Percentiles rank a stretch among this genome's conserved stretches.
phyloP scores from a whole-genome alignment of 2,329 filamentous ascomycete genomes.

The Aspergillus melleus region DNA sequence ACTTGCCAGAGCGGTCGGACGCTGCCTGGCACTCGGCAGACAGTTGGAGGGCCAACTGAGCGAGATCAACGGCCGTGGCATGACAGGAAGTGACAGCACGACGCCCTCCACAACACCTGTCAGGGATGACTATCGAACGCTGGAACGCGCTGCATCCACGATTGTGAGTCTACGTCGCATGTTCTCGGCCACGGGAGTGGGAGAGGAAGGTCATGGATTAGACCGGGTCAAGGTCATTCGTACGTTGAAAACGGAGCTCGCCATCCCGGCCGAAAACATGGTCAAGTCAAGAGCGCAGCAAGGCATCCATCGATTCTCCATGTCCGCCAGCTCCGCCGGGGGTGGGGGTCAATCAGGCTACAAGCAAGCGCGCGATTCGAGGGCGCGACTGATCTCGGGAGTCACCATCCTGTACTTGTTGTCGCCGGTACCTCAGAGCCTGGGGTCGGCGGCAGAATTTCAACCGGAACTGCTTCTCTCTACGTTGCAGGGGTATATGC shows the following conservation, averaged over 20 bases:
- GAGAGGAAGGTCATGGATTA: constrained; percentile 76
- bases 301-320: constrained; percentile 78
- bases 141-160: constrained; percentile 80
- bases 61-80: constrained; percentile 58
- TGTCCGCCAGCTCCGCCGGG: constrained; percentile 55
- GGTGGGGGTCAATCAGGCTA: constrained; percentile 47
- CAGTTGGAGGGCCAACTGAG: constrained; percentile 84
- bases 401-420: constrained; percentile 77
- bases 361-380: constrained; percentile 70
- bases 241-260: constrained; percentile 67
- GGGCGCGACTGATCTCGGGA: constrained; percentile 70
- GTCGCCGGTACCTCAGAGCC: constrained; percentile 62
- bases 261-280: constrained; percentile 70
- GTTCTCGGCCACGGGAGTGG: constrained; percentile 64
- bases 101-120: constrained; percentile 23
- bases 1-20: constrained; percentile 71
- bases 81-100: constrained; percentile 35
- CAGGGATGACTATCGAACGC: constrained; percentile 72
- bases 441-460: constrained; percentile 49
- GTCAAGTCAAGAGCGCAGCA: constrained; percentile 75
- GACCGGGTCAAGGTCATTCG: constrained; percentile 71
- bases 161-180: constrained; percentile 74
- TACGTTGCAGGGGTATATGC: constrained; percentile 77
- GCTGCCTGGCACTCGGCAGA: constrained; percentile 77
- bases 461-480: constrained; percentile 71